Conservation (phyloP, 768 basidiomycete genomes). For the Calocybe cyanea region DNA sequence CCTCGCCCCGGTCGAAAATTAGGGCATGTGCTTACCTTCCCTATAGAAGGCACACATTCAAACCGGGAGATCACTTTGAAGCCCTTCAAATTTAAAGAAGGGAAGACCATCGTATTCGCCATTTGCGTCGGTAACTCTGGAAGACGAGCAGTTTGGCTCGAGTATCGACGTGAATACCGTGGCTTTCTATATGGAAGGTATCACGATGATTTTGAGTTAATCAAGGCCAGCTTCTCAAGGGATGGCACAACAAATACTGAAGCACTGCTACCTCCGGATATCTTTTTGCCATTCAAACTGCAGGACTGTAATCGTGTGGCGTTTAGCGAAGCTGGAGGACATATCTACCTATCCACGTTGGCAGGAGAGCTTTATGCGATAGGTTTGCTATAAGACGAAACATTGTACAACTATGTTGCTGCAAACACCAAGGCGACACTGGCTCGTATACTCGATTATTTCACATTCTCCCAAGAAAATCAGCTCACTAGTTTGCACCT, state of each 20-base stretch:
- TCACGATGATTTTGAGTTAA: conserved; percentile 42
- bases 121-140: conserved; percentile 39
- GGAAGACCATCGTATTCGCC: conserved; percentile 16
- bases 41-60: neutral
- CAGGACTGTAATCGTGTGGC: conserved; percentile 41
- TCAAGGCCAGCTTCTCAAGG: conserved; percentile 45
- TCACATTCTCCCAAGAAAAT: too few species aligned
- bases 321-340: conserved; percentile 55
- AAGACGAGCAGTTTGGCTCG: conserved; percentile 48
- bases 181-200: too few species aligned
- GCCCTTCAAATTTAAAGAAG: conserved; percentile 9
- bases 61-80: neutral
- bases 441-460: too few species aligned
- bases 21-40: conserved; percentile 17
- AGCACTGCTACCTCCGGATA: conserved; percentile 40
- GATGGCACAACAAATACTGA: conserved; percentile 24
- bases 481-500: too few species aligned
- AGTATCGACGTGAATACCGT: conserved; percentile 25
- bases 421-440: too few species aligned
- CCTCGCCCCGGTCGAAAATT: conserved; percentile 4
- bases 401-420: too few species aligned
- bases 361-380: conserved; percentile 53
- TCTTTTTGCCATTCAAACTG: conserved; percentile 49
- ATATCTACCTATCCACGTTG: conserved; percentile 45
- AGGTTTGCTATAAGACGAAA: too few species aligned